Percentiles rank a stretch among this genome's conserved stretches.
Conservation (phyloP, 2,329 filamentous ascomycete species). For the Colletotrichum somersetense region DNA sequence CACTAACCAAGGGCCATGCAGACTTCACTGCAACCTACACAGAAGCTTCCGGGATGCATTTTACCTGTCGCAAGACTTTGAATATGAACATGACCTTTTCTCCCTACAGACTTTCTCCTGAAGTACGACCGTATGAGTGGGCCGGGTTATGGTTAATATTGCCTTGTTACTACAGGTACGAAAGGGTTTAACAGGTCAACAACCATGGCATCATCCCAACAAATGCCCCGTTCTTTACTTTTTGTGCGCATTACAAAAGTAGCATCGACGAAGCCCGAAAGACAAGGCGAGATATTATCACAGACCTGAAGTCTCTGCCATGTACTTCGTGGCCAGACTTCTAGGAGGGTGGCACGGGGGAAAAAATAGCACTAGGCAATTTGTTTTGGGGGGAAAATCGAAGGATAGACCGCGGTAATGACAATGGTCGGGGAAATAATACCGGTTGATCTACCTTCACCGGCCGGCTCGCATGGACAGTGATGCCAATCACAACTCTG, state of each 20-base stretch:
- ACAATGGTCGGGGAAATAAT: slow-evolving; percentile 20
- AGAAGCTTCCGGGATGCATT: slow-evolving; percentile 15
- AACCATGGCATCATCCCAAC: background rate
- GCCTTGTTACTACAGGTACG: slow-evolving; percentile 32
- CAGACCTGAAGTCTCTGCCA: background rate
- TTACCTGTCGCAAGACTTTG: background rate
- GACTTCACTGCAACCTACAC: background rate
- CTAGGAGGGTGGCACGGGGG: background rate
- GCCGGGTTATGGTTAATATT: background rate
- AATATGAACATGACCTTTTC: slow-evolving; percentile 18
- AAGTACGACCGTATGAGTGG: background rate
- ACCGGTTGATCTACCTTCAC: slow-evolving; percentile 20
- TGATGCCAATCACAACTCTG: slow-evolving; percentile 29
- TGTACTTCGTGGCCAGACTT: too few species aligned
- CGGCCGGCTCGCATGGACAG: slow-evolving; percentile 7
- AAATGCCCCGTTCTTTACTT: background rate
- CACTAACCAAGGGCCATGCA: background rate
- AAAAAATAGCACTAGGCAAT: background rate
- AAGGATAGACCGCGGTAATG: slow-evolving; percentile 12
- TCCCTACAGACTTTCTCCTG: background rate
- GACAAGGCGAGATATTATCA: slow-evolving; percentile 17
- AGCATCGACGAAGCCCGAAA: slow-evolving; percentile 11
- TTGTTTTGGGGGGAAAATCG: background rate
- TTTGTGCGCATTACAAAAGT: background rate
- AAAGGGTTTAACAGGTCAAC: slow-evolving; percentile 1